These are phyloP conservation scores for Wickerhamiella sergipiensis DNA, from an alignment of 805 yeast species.

Conservation along the genomic window DNA sequence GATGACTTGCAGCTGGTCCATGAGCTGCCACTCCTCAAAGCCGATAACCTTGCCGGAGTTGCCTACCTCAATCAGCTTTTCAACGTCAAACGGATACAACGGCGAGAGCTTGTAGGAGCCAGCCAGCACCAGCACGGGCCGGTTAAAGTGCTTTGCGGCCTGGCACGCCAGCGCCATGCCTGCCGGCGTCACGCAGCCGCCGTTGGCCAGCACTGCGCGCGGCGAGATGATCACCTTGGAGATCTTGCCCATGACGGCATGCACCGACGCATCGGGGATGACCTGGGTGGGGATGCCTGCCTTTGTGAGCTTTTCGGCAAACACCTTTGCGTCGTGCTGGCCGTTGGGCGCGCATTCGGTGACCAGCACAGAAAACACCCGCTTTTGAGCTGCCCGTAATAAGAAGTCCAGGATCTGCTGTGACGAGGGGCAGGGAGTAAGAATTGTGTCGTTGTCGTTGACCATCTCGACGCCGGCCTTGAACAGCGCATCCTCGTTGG, in stretches of 20 bases:
- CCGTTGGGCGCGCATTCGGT: slow-evolving; percentile 90
- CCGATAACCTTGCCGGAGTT: slow-evolving; percentile 80
- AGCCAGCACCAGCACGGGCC: slow-evolving; percentile 94
- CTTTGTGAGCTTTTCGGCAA: slow-evolving; percentile 66
- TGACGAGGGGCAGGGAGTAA: slow-evolving; percentile 93
- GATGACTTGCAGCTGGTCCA: slow-evolving; percentile 64
- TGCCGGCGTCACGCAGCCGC: slow-evolving; percentile 79
- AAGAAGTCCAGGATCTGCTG: slow-evolving; percentile 78
- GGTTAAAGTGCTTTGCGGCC: slow-evolving; percentile 85
- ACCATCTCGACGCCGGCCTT: slow-evolving; percentile 84
- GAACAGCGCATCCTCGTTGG: slow-evolving; percentile 81
- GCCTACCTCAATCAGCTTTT: slow-evolving; percentile 76
- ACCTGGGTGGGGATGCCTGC: slow-evolving; percentile 82
- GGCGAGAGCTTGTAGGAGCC: slow-evolving; percentile 91
- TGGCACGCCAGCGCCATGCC: slow-evolving; percentile 92
- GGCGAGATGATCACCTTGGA: slow-evolving; percentile 94
- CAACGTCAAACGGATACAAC: slow-evolving; percentile 77
- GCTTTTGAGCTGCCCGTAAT: slow-evolving; percentile 72
- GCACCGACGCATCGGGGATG: slow-evolving; percentile 84
- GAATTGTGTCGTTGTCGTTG: slow-evolving; percentile 58
- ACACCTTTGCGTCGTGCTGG: slow-evolving; percentile 57
- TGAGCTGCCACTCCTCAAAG: slow-evolving; percentile 53
- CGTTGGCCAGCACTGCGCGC: slow-evolving; percentile 85
- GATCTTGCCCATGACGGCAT: slow-evolving; percentile 93
- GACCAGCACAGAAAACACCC: slow-evolving; percentile 77